A percentile compares a stretch with the other conserved stretches of the same genome.
These are phyloP conservation scores for Tremellales sp. DNA, from an alignment of 1,284 basidiomycete species.

Conservation along the genomic window DNA sequence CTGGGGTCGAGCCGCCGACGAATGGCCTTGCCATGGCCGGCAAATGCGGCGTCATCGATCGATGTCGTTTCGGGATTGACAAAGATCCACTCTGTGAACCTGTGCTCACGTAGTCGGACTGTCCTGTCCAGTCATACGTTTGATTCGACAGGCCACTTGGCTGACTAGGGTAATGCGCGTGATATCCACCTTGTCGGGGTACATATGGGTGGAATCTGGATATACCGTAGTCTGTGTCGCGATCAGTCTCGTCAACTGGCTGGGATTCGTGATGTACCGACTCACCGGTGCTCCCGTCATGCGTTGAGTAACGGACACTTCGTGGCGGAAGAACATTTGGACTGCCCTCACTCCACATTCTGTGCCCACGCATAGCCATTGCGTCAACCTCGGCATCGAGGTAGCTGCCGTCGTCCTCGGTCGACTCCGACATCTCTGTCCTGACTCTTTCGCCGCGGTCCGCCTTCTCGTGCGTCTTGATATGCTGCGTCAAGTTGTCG, in stretches of 20 bases:
- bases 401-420: constrained; percentile 22
- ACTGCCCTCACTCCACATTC: constrained; percentile 6
- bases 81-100: no score
- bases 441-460: constrained; percentile 26
- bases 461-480: constrained; percentile 62
- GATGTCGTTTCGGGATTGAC: constrained; percentile 7
- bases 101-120: no score
- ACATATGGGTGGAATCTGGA: no score
- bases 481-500: constrained; percentile 79
- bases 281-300: neutral
- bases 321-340: no score
- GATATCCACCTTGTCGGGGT: no score
- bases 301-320: neutral
- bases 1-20: no score
- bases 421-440: constrained; percentile 23
- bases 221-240: no score
- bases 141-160: no score
- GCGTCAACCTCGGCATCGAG: constrained; percentile 30
- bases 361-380: no score
- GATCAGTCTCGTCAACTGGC: neutral
- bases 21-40: no score
- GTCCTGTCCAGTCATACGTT: no score
- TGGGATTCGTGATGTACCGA: neutral
- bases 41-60: constrained; percentile 16
- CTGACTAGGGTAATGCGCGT: no score